Evolutionary conservation across 192 early-diverging fungal species (phyloP), one percentile per base, ranked within the genome.

Genomic region (Coemansia sp.): DNA sequence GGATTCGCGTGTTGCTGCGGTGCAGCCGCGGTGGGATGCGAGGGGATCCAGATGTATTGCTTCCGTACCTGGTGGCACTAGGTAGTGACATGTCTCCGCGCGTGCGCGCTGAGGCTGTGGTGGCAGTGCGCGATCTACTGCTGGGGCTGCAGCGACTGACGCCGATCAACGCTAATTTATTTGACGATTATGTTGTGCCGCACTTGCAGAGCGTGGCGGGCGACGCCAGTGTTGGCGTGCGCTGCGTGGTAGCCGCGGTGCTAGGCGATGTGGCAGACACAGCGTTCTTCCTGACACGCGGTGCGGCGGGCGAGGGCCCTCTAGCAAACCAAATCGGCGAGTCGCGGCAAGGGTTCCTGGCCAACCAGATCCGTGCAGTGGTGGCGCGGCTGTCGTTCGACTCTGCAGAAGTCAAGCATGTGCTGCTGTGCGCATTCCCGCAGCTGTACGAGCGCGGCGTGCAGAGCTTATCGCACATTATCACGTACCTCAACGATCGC

Each of bases 401-500:
- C 74, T 71, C 75, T 10, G 85, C 92, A 18, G 75, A 84, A 34
- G 94, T 96, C 30, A 94, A 94, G 65, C 85, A 94, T 28, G 90
- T 94, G 7, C 64, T 98, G 19, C 74, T 98, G 44, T 82, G 84
- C 48, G 62, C 71, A 22, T 79, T 79, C 21, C 71, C 71, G 32
- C 71, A 69, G 67, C 71, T 79, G 6, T 79, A 79, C 54, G 76
- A 69, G 56, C 63, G 64, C 25, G 71, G 71, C 1, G 44, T 68
- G 30, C 76, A 79, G 64, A 79, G 76, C 26, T 72, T 98, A 12
- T 88, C 89, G 26, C 96, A 98, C 69, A 91, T 96, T 74, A 95
- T 98, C 53, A 98, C 96, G 0, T 98, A 96, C 59, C 79, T 98
- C 52, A 98, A 98, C 74, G 96, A 95, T 56, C 83, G 87, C 24